Conservation (phyloP, 148 eudicot species). For the Euryodendron excelsum region DNA sequence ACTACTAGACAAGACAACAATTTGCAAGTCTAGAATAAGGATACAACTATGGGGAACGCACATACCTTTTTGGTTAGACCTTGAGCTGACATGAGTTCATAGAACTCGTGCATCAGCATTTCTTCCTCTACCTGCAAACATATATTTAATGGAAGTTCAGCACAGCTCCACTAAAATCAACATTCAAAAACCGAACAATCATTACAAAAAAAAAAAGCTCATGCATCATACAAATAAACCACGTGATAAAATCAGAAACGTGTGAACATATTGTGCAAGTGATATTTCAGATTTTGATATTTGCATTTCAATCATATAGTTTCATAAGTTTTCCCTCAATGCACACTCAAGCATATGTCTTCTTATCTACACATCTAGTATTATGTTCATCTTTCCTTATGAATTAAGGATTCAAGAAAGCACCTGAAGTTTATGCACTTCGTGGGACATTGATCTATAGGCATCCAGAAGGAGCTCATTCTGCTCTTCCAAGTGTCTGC, state of each 20-base stretch:
- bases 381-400: no score
- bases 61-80: slow-evolving; percentile 47
- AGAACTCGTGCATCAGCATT: slow-evolving; percentile 72
- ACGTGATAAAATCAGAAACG: no score
- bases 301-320: background rate
- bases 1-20: background rate
- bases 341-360: no score
- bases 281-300: background rate
- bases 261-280: no score
- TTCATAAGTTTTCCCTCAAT: background rate
- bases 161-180: background rate
- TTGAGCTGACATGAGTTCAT: slow-evolving; percentile 48
- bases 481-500: background rate
- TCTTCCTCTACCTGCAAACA: slow-evolving; percentile 67
- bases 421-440: background rate
- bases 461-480: background rate
- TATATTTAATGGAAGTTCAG: background rate
- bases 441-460: background rate
- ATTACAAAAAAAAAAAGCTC: no score
- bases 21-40: background rate
- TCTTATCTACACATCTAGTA: no score
- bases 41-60: background rate
- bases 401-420: background rate
- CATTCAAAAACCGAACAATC: background rate
- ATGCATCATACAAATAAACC: no score